Percentiles rank a stretch among this genome's conserved stretches.
phyloP scores from a whole-genome alignment of 441 rosid genomes.

The California macrophylla region DNA sequence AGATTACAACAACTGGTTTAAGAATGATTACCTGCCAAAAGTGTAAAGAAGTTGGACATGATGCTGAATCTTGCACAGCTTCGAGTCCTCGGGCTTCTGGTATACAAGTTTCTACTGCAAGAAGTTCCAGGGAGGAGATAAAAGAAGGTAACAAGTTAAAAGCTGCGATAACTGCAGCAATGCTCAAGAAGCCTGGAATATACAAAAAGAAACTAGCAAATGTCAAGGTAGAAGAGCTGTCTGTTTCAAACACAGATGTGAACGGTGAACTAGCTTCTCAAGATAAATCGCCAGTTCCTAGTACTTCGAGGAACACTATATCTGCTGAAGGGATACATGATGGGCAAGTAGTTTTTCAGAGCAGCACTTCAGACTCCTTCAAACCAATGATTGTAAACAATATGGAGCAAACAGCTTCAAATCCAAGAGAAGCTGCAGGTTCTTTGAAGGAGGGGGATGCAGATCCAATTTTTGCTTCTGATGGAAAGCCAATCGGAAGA shows the following conservation, averaged over 20 bases:
- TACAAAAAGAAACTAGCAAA: constrained; percentile 48
- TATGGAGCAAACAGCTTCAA: constrained; percentile 31
- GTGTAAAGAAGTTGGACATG: constrained; percentile 53
- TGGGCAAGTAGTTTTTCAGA: constrained; percentile 26
- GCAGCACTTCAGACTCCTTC: constrained; percentile 28
- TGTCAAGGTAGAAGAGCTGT: constrained; percentile 42
- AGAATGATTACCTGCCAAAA: constrained; percentile 40
- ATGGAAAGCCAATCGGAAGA: constrained; percentile 26
- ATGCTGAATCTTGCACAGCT: constrained; percentile 39
- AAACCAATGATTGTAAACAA: constrained; percentile 28
- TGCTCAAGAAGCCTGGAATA: constrained; percentile 61
- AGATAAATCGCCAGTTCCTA: constrained; percentile 40
- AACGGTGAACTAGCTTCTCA: constrained; percentile 34
- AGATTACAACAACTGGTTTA: constrained; percentile 28
- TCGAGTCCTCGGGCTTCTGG: constrained; percentile 37
- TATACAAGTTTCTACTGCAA: constrained; percentile 38
- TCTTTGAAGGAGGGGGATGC: constrained; percentile 27
- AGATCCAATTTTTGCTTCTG: constrained; percentile 28
- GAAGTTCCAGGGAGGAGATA: constrained; percentile 40
- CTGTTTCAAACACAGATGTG: constrained; percentile 32
- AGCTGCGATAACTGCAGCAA: constrained; percentile 77
- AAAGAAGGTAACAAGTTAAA: constrained; percentile 51
- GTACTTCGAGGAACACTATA: constrained; percentile 29
- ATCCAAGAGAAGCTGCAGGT: constrained; percentile 24
- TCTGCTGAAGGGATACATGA: constrained; percentile 42